Percentiles rank a stretch among this genome's conserved stretches.
Evolutionary conservation across 495 filamentous ascomycete species (phyloP).

Genomic region (Lasiosphaeria ovina): DNA sequence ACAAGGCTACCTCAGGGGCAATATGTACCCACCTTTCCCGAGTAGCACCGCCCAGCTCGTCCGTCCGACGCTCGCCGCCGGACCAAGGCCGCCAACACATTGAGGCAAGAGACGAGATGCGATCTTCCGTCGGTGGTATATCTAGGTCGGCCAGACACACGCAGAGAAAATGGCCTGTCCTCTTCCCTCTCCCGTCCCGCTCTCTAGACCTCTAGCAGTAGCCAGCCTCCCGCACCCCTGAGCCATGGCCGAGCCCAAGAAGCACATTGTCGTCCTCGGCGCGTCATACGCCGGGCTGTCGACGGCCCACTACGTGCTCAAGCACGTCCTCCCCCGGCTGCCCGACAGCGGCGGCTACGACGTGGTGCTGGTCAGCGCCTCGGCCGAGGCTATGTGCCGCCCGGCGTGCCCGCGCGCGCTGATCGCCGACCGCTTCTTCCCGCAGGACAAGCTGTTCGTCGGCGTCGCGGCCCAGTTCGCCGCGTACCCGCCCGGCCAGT

Average conservation of each 20-base stretch:
- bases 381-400: constrained; percentile 44
- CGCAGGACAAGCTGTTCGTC: constrained; percentile 50
- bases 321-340: constrained; percentile 47
- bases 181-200: too few relatives aligned
- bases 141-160: too few relatives aligned
- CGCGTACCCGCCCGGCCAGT: constrained; percentile 40
- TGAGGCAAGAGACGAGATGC: too few relatives aligned
- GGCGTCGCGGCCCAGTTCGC: constrained; percentile 37
- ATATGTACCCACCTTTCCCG: too few relatives aligned
- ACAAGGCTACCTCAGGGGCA: too few relatives aligned
- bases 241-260: background rate
- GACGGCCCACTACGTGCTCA: constrained; percentile 52
- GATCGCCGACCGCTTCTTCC: constrained; percentile 43
- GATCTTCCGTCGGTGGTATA: too few relatives aligned
- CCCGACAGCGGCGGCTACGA: constrained; percentile 28
- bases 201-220: too few relatives aligned
- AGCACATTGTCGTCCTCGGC: constrained; percentile 48
- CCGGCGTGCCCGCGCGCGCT: constrained; percentile 49
- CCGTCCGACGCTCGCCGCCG: too few relatives aligned
- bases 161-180: too few relatives aligned
- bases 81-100: too few relatives aligned
- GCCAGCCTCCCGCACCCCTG: too few relatives aligned
- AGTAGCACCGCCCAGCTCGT: too few relatives aligned
- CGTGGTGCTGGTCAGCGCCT: constrained; percentile 46
- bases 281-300: constrained; percentile 53